These are phyloP conservation scores for Puccinellia tenuiflora DNA, from an alignment of 176 grass and related monocot species.

Conservation along the genomic window DNA sequence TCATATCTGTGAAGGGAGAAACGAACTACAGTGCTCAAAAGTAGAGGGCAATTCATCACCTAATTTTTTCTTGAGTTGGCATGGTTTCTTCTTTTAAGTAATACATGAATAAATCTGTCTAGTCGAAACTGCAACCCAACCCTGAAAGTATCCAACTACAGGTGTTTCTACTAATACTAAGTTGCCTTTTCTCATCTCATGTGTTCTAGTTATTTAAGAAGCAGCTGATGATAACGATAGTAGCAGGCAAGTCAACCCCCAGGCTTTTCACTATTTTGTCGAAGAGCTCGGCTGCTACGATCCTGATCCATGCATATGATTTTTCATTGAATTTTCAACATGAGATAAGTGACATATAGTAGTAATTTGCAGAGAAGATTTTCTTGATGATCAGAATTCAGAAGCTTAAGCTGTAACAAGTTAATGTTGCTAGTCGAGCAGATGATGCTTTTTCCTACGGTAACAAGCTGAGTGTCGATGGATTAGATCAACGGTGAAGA, in stretches of 20 bases:
- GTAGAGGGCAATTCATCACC: neutral
- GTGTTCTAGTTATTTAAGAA: neutral
- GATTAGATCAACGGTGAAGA: too few relatives aligned
- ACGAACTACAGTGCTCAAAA: neutral
- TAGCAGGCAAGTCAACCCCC: neutral
- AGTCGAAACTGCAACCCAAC: neutral
- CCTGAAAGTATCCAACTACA: neutral
- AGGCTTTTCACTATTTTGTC: too few relatives aligned
- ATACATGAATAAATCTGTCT: neutral
- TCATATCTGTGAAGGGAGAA: neutral
- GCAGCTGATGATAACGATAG: neutral
- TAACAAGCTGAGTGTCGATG: too few relatives aligned
- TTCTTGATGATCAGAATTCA: too few relatives aligned
- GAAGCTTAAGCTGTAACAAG: too few relatives aligned
- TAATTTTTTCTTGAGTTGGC: neutral
- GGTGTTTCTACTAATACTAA: neutral
- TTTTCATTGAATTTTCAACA: too few relatives aligned
- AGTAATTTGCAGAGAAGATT: too few relatives aligned
- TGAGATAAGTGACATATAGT: too few relatives aligned
- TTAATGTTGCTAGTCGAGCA: too few relatives aligned
- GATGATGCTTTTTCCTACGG: too few relatives aligned
- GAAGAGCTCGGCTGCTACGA: too few relatives aligned
- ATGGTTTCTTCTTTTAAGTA: neutral
- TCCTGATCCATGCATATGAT: too few relatives aligned
- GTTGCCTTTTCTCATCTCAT: neutral